Evolutionary conservation across 2,329 filamentous ascomycete species (phyloP), one percentile per base, ranked within the genome.

Genomic region (Fusarium heterosporum): DNA sequence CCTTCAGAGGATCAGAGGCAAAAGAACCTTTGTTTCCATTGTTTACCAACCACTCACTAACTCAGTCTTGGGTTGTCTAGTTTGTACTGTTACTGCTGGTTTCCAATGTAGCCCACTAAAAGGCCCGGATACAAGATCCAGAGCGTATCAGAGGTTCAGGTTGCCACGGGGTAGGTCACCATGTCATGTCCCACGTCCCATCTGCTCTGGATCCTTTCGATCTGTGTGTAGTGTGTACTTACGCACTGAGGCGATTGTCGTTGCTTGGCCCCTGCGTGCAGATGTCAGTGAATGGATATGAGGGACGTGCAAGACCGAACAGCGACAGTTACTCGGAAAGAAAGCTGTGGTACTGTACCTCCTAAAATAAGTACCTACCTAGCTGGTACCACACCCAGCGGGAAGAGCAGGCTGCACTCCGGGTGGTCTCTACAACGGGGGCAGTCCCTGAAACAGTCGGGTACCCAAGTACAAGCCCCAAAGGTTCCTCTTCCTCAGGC

Each of bases 51-150:
- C 56, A 69, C 30, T 50, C 49, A 55, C 58, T 41, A 63, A 58
- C 26, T 56, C 29, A 66, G 66, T 69, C 42, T 59, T 49, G 52
- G 62, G 45, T 63, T 30, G 39, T 52, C 49, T 58, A 52, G 60
- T 41, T 47, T 17, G 19, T 36, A 36, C 46, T 41, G 30, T 60
- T 36, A 28, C 46, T 38, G 30, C 55, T 22, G 39, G 50, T 39
- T 30, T 45, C 40, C 29, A 40, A 36, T 36, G 32, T 36, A 55
- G 51, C 14, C 65, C 65, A 69, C 65, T 58, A 54, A 66, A 52
- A 69, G 50, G 50, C 59, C 65, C 42, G 47, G 55, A 49, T 49
- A 38, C 42, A 67, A 30, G 34, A 52, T 34, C 42, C 45, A 66
- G 48, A 42, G 26, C 50, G 34, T 46, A 51, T 50, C 16, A 38